Evolutionary conservation across 495 filamentous ascomycete species (phyloP), one percentile per base, ranked within the genome.

Genomic region (Gamarada debralockiae): DNA sequence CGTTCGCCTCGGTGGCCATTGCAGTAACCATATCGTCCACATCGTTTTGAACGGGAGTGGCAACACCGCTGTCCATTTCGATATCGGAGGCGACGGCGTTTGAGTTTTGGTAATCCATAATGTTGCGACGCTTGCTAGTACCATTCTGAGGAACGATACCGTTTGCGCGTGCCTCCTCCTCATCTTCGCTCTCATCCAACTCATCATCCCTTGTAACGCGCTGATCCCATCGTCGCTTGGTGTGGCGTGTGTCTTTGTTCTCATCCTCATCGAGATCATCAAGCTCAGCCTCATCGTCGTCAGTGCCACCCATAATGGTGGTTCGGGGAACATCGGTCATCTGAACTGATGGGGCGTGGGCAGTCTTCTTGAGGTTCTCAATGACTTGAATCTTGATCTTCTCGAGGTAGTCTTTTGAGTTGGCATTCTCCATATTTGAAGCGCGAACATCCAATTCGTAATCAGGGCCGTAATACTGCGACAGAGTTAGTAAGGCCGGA

Each of bases 341-440:
- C 66, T 97, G 93, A 13, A 97, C 93, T 0, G 90, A 95, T 0
- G 95, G 93, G 0, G 86, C 90, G 60, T 90, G 87, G 2, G 85
- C 82, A 0, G 92, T 97, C 43, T 87, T 87, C 60, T 86, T 86
- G 3, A 99, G 80, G 61, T 99, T 99, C 51, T 96, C 91, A 42
- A 96, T 85, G 34, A 99, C 87, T 51, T 92, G 83, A 18, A 76
- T 82, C 65, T 90, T 92, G 69, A 99, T 99, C 73, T 96, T 97
- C 58, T 95, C 87, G 3, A 98, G 79, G 55, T 99, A 99, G 60
- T 97, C 93, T 53, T 74, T 78, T 25, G 88, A 91, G 65, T 99
- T 99, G 15, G 92, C 89, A 60, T 99, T 99, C 65, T 99, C 93
- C 93, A 97, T 99, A 58, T 99, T 99, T 3, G 90, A 96, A 9